Evolutionary conservation across 2,329 filamentous ascomycete genomes (phyloP), one percentile per base, ranked within the genome.

Genomic region (Cytospora piceae): DNA sequence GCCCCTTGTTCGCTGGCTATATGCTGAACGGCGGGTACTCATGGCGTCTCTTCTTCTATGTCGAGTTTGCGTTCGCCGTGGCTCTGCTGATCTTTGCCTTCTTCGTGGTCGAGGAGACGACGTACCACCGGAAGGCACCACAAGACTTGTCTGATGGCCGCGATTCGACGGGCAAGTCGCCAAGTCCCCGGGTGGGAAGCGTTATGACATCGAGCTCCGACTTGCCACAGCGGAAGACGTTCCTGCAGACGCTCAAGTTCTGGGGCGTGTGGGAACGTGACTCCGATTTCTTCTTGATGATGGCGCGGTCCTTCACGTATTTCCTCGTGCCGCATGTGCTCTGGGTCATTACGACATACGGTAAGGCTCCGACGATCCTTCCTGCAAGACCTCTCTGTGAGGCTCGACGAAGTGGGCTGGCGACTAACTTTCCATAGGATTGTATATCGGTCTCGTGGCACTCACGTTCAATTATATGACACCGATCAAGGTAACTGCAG

Each of bases 21-120:
- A 87, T 88, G 85, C 80, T 88, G 8, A 79, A 81, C 0, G 84
- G 79, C 0, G 82, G 83, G 12, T 82, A 85, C 70, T 85, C 84
- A 8, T 88, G 85, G 85, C 78, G 82, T 20, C 79, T 87, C 0
- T 88, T 84, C 76, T 88, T 87, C 77, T 87, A 87, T 71, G 85
- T 87, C 62, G 81, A 83, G 67, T 79, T 85, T 57, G 85, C 84
- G 3, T 87, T 88, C 56, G 73, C 66, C 27, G 67, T 53, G 0
- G 73, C 72, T 4, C 69, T 77, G 11, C 57, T 76, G 7, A 63
- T 75, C n/a, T 56, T 73, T 4, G 70, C 72, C 46, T 75, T 77
- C 58, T 71, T 77, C 53, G 69, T 75, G n/a, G 74, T 76, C 42
- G 75, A 77, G 65, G 75, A 77, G 69, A 73, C 74, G 11, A 70